These are phyloP conservation scores for Ceratocystiopsis sp. DNA, from an alignment of 2,329 filamentous ascomycete species.

Conservation along the genomic window DNA sequence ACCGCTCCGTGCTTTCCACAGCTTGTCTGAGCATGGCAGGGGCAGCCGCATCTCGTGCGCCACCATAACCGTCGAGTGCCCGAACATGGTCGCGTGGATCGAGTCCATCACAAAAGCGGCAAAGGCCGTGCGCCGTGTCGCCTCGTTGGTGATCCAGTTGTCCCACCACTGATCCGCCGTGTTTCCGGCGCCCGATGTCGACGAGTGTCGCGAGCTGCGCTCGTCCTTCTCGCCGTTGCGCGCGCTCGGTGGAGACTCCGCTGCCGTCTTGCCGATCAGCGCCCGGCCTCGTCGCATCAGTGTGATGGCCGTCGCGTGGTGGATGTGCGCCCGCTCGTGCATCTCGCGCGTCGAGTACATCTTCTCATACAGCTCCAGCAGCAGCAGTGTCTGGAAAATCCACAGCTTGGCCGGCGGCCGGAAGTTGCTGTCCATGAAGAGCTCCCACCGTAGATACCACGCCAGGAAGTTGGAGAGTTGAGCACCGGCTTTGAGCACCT, in stretches of 20 bases:
- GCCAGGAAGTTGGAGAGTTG: slow-evolving; percentile 79
- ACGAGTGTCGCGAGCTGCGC: slow-evolving; percentile 42
- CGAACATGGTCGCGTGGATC: slow-evolving; percentile 94
- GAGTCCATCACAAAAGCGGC: slow-evolving; percentile 91
- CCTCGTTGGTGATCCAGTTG: slow-evolving; percentile 87
- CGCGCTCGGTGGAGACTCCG: slow-evolving; percentile 67
- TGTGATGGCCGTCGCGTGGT: slow-evolving; percentile 88
- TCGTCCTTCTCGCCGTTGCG: slow-evolving; percentile 49
- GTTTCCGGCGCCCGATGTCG: slow-evolving; percentile 45
- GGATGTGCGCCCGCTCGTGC: slow-evolving; percentile 89
- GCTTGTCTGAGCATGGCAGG: slow-evolving; percentile 76
- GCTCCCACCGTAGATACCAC: slow-evolving; percentile 88
- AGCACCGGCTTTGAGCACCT: slow-evolving; percentile 58
- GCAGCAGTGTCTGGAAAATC: slow-evolving; percentile 81
- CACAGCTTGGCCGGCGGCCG: slow-evolving; percentile 85
- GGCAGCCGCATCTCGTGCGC: slow-evolving; percentile 87
- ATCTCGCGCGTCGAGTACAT: slow-evolving; percentile 87
- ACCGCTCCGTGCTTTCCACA: slow-evolving; percentile 83
- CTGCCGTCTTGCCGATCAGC: slow-evolving; percentile 66
- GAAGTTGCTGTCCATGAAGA: slow-evolving; percentile 84
- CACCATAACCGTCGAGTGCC: slow-evolving; percentile 92
- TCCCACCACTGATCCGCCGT: slow-evolving; percentile 87
- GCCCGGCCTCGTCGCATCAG: slow-evolving; percentile 89
- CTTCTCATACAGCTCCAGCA: slow-evolving; percentile 92
- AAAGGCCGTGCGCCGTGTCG: slow-evolving; percentile 77